phyloP scores from a whole-genome alignment of 2,329 filamentous ascomycete genomes.

The Colletotrichum tofieldiae region DNA sequence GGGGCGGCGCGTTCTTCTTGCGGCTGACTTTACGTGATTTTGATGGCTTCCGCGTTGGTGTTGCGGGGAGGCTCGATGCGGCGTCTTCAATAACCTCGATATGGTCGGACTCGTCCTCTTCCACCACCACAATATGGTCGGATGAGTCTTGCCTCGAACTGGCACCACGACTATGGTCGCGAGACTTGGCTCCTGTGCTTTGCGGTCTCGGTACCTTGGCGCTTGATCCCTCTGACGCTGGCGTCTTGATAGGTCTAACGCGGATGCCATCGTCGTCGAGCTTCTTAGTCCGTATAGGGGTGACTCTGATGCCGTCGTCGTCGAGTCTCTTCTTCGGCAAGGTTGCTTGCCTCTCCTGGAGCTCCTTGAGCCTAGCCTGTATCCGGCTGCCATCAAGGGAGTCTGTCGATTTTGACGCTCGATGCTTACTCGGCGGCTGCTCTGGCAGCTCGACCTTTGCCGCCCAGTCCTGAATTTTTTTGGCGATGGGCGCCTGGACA shows the following conservation, averaged over 20 bases:
- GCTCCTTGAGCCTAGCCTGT: constrained; percentile 44
- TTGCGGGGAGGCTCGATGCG: constrained; percentile 53
- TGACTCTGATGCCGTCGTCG: constrained; percentile 63
- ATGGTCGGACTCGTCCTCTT: constrained; percentile 45
- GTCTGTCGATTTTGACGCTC: constrained; percentile 54
- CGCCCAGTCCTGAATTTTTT: constrained; percentile 76
- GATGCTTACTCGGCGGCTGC: constrained; percentile 54
- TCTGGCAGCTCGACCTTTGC: constrained; percentile 67
- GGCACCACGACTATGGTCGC: constrained; percentile 43
- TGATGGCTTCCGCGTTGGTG: constrained; percentile 52
- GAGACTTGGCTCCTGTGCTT: constrained; percentile 47
- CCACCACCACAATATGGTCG: constrained; percentile 50
- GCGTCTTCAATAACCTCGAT: constrained; percentile 55
- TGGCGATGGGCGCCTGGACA: constrained; percentile 69
- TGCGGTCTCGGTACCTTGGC: constrained; percentile 37
- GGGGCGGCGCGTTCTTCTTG: constrained; percentile 32
- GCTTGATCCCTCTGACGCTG: constrained; percentile 34
- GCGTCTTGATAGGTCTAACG: constrained; percentile 46
- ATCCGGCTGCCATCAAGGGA: constrained; percentile 49
- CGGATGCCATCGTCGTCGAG: constrained; percentile 54
- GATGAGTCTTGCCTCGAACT: constrained; percentile 48
- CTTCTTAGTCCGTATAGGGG: constrained; percentile 54
- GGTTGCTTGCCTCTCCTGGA: constrained; percentile 31
- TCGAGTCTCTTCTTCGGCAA: constrained; percentile 45
- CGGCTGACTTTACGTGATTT: constrained; percentile 30